Base-by-base conservation (phyloP, 352 stramenopile species). In the Nothophytophthora sp. region DNA sequence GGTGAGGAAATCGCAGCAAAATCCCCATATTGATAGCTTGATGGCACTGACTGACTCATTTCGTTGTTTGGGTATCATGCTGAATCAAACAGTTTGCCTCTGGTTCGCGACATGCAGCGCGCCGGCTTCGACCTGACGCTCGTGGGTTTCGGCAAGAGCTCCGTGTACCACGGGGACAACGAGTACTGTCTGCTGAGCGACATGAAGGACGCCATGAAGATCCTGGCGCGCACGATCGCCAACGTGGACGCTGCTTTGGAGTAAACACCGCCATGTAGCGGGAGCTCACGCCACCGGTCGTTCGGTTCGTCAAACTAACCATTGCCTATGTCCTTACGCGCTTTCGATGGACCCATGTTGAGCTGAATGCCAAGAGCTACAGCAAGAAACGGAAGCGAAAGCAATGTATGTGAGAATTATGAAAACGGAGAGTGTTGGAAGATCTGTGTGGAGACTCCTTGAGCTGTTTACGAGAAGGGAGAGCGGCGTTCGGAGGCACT, bases 131-230 rank as follows among this genome's bases (percentile, higher is more conserved):
- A 94, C 50, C 55, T 92, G 52, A 90, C 74, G 10, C 80, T 94
- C 19, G 69, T 87, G 16, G 80, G 80, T 36, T 94, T 91, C 44
- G 81, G 81, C 46, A 86, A 87, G 63, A 91, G 75, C 52, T 72
- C 81, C 0, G 80, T 91, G 22, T 96, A 98, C 60, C 91, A 97
- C 67, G 91, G 86, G 12, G 90, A 98, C 67, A 97, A 98, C 60
- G 91, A 98, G 63, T 96, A 86, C 68, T 96, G 87, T 46, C 70
- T 57, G 39, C 63, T 97, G 32, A 92, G 63, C 47, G 85, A 95
- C 48, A 96, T 97, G 78, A 70, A 79, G 48, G 70, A 96, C 46
- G 90, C 87, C 11, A 61, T 91, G 19, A 84, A 90, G 70, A 96
- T 98, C 53, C 73, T 97, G 12, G 73, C 87, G 23, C 73, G 65